phyloP scores from a whole-genome alignment of 805 yeast species.

The Myxozyma vanderwaltii region DNA sequence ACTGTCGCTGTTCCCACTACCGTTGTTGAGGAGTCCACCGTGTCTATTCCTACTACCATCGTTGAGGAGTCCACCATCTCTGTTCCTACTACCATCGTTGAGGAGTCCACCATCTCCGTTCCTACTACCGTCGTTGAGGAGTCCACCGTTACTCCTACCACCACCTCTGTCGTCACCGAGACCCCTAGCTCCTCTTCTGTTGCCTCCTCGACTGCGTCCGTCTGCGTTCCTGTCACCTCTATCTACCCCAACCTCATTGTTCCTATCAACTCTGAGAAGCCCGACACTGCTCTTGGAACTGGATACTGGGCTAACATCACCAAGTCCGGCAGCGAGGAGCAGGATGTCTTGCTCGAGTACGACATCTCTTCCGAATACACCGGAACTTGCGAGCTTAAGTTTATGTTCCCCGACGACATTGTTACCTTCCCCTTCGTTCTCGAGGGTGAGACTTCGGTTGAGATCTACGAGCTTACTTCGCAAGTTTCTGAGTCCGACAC shows the following conservation, averaged over 20 bases:
- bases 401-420: slow-evolving; percentile 31
- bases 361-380: slow-evolving; percentile 24
- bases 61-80: slow-evolving; percentile 17
- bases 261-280: slow-evolving; percentile 30
- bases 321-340: slow-evolving; percentile 26
- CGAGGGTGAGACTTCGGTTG: slow-evolving; percentile 30
- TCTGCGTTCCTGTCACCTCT: slow-evolving; percentile 26
- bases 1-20: slow-evolving; percentile 25
- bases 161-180: slow-evolving; percentile 19
- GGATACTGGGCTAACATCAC: slow-evolving; percentile 34
- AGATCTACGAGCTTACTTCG: slow-evolving; percentile 21
- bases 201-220: slow-evolving; percentile 23
- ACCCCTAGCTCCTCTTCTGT: slow-evolving; percentile 17
- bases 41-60: slow-evolving; percentile 21
- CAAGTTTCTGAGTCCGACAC: slow-evolving; percentile 23
- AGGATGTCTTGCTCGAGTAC: slow-evolving; percentile 31
- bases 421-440: slow-evolving; percentile 32
- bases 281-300: slow-evolving; percentile 33
- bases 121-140: slow-evolving; percentile 9
- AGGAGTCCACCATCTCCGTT: slow-evolving; percentile 10
- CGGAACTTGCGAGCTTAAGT: slow-evolving; percentile 30
- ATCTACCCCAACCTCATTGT: slow-evolving; percentile 33
- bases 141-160: slow-evolving; percentile 6
- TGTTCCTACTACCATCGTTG: slow-evolving; percentile 21
- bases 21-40: slow-evolving; percentile 14